Conservation (phyloP, 2,329 filamentous ascomycete species). For the Ophiosphaerella herpotricha region DNA sequence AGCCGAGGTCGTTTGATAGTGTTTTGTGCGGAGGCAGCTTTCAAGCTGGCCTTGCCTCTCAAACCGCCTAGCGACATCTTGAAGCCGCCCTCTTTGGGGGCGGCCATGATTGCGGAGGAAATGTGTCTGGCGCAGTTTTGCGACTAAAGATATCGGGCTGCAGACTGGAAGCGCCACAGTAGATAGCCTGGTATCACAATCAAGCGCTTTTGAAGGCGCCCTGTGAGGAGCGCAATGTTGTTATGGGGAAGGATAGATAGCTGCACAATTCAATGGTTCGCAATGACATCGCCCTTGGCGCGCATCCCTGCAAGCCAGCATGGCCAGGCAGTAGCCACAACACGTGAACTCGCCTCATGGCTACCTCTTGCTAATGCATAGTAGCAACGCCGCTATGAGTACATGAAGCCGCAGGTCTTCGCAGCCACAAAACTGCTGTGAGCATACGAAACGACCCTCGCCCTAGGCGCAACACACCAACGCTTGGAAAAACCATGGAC, state of each 20-base stretch:
- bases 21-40: slow-evolving; percentile 18
- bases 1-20: slow-evolving; percentile 33
- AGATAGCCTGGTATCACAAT: background rate
- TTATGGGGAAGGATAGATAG: slow-evolving; percentile 1
- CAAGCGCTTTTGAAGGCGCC: background rate
- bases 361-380: no score
- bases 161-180: background rate
- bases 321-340: background rate
- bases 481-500: no score
- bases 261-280: slow-evolving; percentile 12
- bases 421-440: no score
- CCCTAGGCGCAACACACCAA: no score
- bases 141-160: background rate
- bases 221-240: background rate
- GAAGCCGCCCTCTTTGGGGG: slow-evolving; percentile 39
- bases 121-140: slow-evolving; percentile 4
- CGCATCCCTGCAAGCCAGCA: slow-evolving; percentile 8
- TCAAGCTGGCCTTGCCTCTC: slow-evolving; percentile 35
- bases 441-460: no score
- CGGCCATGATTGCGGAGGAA: slow-evolving; percentile 36
- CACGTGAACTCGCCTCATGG: background rate
- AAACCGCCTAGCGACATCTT: slow-evolving; percentile 41
- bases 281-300: slow-evolving; percentile 32
- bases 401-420: no score
- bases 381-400: no score